Percentiles rank a stretch among this genome's conserved stretches.
Evolutionary conservation across 2,329 filamentous ascomycete species (phyloP).

Genomic region (Venturia aucupariae): DNA sequence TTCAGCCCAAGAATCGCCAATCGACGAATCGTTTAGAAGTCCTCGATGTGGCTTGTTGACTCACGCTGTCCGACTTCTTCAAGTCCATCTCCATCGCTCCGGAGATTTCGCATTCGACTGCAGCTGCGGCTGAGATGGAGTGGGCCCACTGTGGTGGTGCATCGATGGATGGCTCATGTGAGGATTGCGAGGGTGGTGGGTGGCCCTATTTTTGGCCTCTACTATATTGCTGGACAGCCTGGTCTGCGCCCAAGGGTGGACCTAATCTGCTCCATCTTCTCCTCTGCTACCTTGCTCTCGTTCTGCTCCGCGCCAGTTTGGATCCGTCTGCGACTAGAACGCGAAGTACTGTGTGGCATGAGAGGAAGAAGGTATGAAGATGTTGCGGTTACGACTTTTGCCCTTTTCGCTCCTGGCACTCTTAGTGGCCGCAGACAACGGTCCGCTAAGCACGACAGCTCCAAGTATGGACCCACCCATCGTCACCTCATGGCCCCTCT

Average conservation of each 20-base stretch:
- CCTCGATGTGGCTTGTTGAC: background rate
- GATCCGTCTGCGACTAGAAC: background rate
- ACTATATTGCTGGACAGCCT: background rate
- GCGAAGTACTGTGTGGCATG: background rate
- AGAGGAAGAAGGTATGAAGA: background rate
- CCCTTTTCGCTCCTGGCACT: background rate
- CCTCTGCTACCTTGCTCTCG: background rate
- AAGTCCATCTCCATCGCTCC: background rate
- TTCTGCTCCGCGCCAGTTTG: background rate
- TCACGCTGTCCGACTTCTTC: background rate
- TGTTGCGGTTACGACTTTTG: background rate
- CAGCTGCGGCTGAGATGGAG: background rate
- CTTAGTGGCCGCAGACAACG: background rate
- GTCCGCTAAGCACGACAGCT: background rate
- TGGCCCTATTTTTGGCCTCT: background rate
- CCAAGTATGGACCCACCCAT: conserved; percentile 3
- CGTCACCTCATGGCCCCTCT: background rate
- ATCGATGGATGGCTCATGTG: background rate
- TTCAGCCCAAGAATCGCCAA: background rate
- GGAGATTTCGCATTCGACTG: background rate
- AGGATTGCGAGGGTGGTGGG: background rate
- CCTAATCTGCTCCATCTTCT: background rate
- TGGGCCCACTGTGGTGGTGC: too few relatives aligned
- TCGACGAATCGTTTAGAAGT: background rate
- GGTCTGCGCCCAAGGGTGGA: background rate